Evolutionary conservation across 176 grass and related monocot species (phyloP).

Genomic region (Musa acuminata): DNA sequence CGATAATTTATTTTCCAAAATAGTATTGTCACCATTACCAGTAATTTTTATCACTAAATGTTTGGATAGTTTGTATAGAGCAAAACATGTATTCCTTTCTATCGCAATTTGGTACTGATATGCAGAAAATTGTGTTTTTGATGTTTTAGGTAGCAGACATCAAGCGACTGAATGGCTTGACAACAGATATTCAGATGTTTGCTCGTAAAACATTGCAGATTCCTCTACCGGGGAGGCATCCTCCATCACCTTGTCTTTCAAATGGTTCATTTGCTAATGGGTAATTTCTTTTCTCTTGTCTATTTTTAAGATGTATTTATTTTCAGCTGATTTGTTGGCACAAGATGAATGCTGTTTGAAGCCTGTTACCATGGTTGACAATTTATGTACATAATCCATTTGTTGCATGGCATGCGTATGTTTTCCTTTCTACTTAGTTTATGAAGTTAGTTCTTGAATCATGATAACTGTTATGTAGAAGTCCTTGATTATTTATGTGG

Average conservation of each 20-base stretch:
- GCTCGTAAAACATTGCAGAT: constrained; percentile 69
- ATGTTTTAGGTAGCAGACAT: constrained; percentile 72
- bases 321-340: neutral
- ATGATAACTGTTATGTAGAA: too few relatives aligned
- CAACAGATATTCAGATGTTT: constrained; percentile 96
- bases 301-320: neutral
- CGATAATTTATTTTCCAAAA: too few relatives aligned
- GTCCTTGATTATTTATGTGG: too few relatives aligned
- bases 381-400: too few relatives aligned
- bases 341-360: neutral
- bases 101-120: neutral
- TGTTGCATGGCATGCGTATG: too few relatives aligned
- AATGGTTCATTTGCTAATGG: constrained; percentile 32
- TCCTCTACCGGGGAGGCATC: constrained; percentile 73
- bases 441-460: too few relatives aligned
- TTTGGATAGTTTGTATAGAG: neutral
- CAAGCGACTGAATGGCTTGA: constrained; percentile 75
- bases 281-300: constrained; percentile 1
- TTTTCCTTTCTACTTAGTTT: too few relatives aligned
- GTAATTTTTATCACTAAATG: neutral
- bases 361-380: neutral
- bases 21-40: neutral
- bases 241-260: constrained; percentile 41
- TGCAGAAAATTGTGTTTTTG: neutral
- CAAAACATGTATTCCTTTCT: neutral